These are phyloP conservation scores for Fremontodendron californicum DNA, from an alignment of 345 rosid genomes.

Conservation along the genomic window DNA sequence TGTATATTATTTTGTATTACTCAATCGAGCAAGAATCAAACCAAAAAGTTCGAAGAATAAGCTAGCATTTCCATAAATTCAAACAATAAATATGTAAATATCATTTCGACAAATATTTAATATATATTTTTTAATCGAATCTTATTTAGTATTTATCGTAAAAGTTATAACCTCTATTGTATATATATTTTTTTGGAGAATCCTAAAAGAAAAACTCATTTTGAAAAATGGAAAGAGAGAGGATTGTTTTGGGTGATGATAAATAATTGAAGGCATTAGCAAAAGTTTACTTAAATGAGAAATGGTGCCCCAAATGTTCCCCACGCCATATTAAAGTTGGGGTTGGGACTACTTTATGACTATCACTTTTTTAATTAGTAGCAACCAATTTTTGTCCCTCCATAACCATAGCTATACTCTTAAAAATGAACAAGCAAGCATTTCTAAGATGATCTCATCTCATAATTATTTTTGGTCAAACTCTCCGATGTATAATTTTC, in stretches of 20 bases:
- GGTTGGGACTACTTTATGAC: conserved; percentile 1
- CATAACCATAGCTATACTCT: not conserved
- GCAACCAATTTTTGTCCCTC: conserved; percentile 11
- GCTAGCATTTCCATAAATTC: no score
- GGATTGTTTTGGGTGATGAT: not conserved
- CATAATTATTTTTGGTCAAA: not conserved
- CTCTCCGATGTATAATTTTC: not conserved
- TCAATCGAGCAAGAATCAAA: no score
- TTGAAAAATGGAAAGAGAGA: no score
- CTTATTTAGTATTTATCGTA: no score
- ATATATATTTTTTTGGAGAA: no score
- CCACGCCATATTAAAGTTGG: conserved; percentile 12
- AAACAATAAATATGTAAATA: no score
- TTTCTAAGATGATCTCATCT: not conserved
- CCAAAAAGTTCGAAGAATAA: no score
- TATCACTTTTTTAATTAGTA: conserved; percentile 1
- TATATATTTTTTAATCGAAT: no score
- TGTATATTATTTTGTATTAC: no score
- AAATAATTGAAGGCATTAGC: conserved; percentile 11
- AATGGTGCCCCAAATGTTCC: conserved; percentile 19
- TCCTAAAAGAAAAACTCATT: no score
- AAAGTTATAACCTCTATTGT: no score
- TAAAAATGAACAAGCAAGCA: not conserved
- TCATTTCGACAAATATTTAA: no score
- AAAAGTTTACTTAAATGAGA: conserved; percentile 2